Conservation (phyloP, 805 yeast genomes). For the Starmerella potacharoeniae region DNA sequence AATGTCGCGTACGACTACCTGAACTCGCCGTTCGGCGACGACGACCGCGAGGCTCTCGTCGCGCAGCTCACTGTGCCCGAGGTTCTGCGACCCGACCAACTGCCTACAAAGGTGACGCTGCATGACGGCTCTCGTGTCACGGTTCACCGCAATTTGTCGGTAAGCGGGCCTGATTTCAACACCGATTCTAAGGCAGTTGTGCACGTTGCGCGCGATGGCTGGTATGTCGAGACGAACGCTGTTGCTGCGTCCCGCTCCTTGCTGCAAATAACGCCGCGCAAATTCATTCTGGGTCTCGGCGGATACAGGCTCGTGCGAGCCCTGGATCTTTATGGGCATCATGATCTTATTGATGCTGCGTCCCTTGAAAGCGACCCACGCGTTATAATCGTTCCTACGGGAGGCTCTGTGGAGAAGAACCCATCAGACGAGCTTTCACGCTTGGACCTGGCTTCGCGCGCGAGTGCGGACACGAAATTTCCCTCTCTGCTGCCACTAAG, state of each 20-base stretch:
- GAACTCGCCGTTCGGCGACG: slow-evolving; percentile 14
- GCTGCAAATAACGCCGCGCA: slow-evolving; percentile 41
- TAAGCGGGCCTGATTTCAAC: slow-evolving; percentile 1
- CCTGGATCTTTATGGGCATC: slow-evolving; percentile 47
- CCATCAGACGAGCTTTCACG: not conserved
- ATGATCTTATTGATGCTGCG: slow-evolving; percentile 44
- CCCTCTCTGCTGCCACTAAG: not conserved
- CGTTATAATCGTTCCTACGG: slow-evolving; percentile 47
- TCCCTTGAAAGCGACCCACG: slow-evolving; percentile 32
- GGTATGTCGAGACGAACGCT: slow-evolving; percentile 21
- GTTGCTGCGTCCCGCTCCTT: slow-evolving; percentile 10
- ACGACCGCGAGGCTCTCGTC: slow-evolving; percentile 15
- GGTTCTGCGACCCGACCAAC: slow-evolving; percentile 2
- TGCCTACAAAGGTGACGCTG: slow-evolving; percentile 10
- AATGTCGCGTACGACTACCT: slow-evolving; percentile 17
- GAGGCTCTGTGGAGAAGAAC: not conserved
- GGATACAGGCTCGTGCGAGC: slow-evolving; percentile 60
- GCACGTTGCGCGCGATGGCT: slow-evolving; percentile 36
- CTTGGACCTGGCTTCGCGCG: too few species aligned
- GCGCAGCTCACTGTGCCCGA: slow-evolving; percentile 12
- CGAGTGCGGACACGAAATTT: too few species aligned
- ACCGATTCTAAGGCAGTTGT: not conserved
- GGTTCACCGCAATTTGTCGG: slow-evolving; percentile 3
- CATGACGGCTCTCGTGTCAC: slow-evolving; percentile 17
- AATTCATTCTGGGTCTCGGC: slow-evolving; percentile 47